Base-by-base conservation (phyloP, 768 basidiomycete genomes). In the Calocera cornea region DNA sequence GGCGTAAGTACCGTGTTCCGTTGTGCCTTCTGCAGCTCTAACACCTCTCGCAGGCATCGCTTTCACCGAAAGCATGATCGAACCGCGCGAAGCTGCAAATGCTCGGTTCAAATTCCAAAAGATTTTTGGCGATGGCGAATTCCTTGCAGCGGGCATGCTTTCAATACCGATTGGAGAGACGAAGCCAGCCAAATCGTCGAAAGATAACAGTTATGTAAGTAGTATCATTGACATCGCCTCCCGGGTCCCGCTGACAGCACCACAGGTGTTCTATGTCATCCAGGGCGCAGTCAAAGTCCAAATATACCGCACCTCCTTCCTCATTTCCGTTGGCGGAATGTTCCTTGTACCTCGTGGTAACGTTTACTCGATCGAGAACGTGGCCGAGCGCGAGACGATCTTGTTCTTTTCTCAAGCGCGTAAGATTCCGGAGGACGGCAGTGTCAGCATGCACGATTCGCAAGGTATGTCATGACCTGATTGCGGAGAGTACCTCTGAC, bases 331-430 rank as follows among this genome's bases (percentile, higher is more conserved):
- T 1, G 92, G 93, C 14, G 92, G 88, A 12, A 89, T 87, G 82
- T 94, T 95, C 74, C 82, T 95, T 73, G 87, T 97, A 24, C 95
- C 95, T 1, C 83, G 94, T 80, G 94, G 93, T 22, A 98, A 98
- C 75, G 84, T 83, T 10, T 98, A 98, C 75, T 85, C 85, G 68
- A 92, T 98, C 72, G 84, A 90, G 73, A 98, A 97, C 77, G 87
- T 97, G 24, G 83, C 82, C 22, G 83, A 87, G 63, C 85, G 89
- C 38, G 86, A 89, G 64, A 92, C 87, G 24, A 85, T 83, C 72
- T 77, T 98, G 8, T 97, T 95, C 79, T 98, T 97, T 78, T 87
- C 92, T 0, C 95, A 97, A 78, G 91, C 90, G 0, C 82, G 88
- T 33, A 81, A 83, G 72, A 71, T 83, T 34, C 73, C 77, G 0